Base-by-base conservation (phyloP, 345 rosid genomes). In the Toxicodendron radicans region DNA sequence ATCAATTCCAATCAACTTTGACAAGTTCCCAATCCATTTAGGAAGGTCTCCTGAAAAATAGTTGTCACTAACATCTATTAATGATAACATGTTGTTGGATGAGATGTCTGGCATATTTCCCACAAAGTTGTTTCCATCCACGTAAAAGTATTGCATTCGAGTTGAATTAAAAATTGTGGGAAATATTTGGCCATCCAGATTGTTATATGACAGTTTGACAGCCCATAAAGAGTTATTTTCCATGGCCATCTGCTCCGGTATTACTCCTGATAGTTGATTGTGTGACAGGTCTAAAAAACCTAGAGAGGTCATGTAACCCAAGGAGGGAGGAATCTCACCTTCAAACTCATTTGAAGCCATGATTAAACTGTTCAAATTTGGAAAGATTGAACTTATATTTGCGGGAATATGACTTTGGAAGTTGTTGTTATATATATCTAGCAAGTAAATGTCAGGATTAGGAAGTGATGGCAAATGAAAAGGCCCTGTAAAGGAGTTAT, bases 1-100 rank as follows among this genome's bases (percentile, higher is more conserved):
- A 66, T 7, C 68, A 20, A 59, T 1, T 13, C 9, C 8, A 0
- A 17, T 17, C 0, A 35, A 64, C 43, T 14, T 1, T 13, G 64
- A 30, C n/a, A 59, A 12, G 18, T 59, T 59, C 1, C 41, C 64
- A 1, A n/a, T 1, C 35, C 16, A 72, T 43, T 16, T 61, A 61
- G 77, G 77, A 64, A 78, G 59, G 56, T 35, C 18, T 6, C 77
- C 77, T 51, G 32, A 30, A 3, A 73, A 41, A 61, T 17, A 10
- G 24, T 78, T 78, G 7, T 73, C 21, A n/a, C 77, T 68, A 9
- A 66, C 21, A 72, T 78, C 69, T 0, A 35, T 1, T 0, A 20
- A 20, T 11, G 27, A 2, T 7, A 73, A 61, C 6, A 72, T 43
- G 2, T 1, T 51, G 18, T 16, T 27, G 7, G 67, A 52, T 56